Evolutionary conservation across 2,329 filamentous ascomycete genomes (phyloP), one percentile per base, ranked within the genome.

Genomic region (Endocalyx cinctus): DNA sequence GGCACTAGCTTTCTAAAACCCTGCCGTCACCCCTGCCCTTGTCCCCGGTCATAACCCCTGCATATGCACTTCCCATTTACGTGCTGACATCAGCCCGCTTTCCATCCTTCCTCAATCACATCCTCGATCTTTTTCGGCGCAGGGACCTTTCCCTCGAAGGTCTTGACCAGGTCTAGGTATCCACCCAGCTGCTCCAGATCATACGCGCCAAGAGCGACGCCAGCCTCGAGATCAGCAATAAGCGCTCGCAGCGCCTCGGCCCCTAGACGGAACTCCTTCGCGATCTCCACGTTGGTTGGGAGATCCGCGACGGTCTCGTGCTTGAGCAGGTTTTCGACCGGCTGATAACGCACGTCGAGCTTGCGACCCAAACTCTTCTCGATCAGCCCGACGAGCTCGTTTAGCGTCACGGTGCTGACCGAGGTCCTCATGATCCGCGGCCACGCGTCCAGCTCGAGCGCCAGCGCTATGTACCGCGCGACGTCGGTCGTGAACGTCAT

Each of bases 401-500:
- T 54, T n/a, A 55, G 31, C 6, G 51, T 44, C 30, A 58, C 37
- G 5, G 47, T 54, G 37, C 48, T 53, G 2, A 48, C 38, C 6
- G 35, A 51, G 1, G 50, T 55, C 4, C 46, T 48, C 37, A 58
- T 38, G 26, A 54, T 41, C 2, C 43, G 47, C 16, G 54, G 49
- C 56, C 56, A 59, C 27, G 37, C 29, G 2, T 52, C 47, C 18
- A 58, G 29, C 20, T 52, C 51, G 18, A 59, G 48, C 10, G 52
- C 48, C 7, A 53, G 34, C n/a, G 50, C 51, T 8, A 49, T 37
- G 32, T 58, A 58, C 16, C 50, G 43, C 12, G 55, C 55, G 10
- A 41, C 44, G 32, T 59, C 56, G 12, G 42, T 54, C n/a, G 54
- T 54, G 20, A 51, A 45, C 0, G 54, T 50, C 49, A 55, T 54